Conservation (phyloP, 306 rosid genomes). For the Carpinus fangiana region DNA sequence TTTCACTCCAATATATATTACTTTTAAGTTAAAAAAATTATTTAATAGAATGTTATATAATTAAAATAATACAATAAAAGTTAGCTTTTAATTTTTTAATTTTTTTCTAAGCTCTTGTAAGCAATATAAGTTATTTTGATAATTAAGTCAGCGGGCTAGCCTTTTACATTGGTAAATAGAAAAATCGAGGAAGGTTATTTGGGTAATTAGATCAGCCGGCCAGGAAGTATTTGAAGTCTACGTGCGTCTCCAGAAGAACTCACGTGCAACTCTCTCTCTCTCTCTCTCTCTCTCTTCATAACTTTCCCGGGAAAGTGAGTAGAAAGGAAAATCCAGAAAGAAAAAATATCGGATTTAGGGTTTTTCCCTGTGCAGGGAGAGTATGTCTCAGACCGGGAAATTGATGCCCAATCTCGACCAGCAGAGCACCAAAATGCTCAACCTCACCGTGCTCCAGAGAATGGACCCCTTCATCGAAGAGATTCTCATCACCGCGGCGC, state of each 20-base stretch:
- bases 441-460: constrained; percentile 88
- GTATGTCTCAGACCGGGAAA: constrained; percentile 70
- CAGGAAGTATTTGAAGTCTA: background rate
- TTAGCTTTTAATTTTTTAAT: no score
- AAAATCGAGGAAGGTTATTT: background rate
- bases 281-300: background rate
- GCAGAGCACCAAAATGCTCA: constrained; percentile 77
- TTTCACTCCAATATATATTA: no score
- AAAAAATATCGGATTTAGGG: constrained; percentile 27
- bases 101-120: no score
- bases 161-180: no score
- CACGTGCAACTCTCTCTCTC: background rate
- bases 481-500: constrained; percentile 93
- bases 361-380: background rate
- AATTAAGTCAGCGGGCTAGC: no score
- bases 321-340: constrained; percentile 15
- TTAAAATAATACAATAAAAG: no score
- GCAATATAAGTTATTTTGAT: no score
- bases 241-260: background rate
- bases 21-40: no score
- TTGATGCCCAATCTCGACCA: constrained; percentile 93
- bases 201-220: background rate
- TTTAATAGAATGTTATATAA: no score
- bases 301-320: constrained; percentile 28
- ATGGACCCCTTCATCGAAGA: constrained; percentile 84